Evolutionary conservation across 257 asterid genomes (phyloP).

Genomic region (Nicotiana attenuata): DNA sequence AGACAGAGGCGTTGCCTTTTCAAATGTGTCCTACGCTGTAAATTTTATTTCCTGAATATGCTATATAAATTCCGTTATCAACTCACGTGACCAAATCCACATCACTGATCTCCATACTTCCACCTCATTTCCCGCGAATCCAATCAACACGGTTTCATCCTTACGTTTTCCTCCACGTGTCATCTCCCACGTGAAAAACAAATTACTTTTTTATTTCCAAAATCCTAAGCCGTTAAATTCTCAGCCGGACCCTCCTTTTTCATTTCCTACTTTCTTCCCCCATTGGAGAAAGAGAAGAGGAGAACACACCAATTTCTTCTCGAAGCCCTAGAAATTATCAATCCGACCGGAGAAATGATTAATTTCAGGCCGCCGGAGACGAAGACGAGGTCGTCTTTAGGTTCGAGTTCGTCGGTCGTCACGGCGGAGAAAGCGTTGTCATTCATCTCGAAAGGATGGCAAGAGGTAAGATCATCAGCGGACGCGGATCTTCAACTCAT

Average conservation of each 20-base stretch:
- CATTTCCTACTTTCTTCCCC: background rate
- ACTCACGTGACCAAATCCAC: conserved; percentile 28
- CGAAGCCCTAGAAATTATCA: background rate
- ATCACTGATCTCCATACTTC: conserved; percentile 12
- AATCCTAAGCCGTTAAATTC: conserved; percentile 16
- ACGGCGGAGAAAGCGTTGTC: conserved; percentile 93
- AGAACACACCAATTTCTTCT: background rate
- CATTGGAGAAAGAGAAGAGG: background rate
- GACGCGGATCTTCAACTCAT: conserved; percentile 87
- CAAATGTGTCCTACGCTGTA: too few species aligned
- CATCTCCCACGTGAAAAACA: background rate
- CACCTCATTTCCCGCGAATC: conserved; percentile 16
- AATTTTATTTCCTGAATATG: background rate
- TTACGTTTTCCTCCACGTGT: conserved; percentile 33
- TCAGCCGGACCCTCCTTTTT: background rate
- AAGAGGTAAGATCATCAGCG: conserved; percentile 94
- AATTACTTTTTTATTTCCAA: background rate
- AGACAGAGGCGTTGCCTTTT: too few species aligned
- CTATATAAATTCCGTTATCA: conserved; percentile 4
- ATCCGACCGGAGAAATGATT: conserved; percentile 14
- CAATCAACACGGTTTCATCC: conserved; percentile 23
- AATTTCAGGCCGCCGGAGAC: conserved; percentile 65
- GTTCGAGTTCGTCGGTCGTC: conserved; percentile 42
- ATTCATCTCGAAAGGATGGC: conserved; percentile 93
- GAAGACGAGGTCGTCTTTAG: conserved; percentile 37